phyloP scores from a whole-genome alignment of 2,329 filamentous ascomycete species.

The Pseudogymnoascus sp. region DNA sequence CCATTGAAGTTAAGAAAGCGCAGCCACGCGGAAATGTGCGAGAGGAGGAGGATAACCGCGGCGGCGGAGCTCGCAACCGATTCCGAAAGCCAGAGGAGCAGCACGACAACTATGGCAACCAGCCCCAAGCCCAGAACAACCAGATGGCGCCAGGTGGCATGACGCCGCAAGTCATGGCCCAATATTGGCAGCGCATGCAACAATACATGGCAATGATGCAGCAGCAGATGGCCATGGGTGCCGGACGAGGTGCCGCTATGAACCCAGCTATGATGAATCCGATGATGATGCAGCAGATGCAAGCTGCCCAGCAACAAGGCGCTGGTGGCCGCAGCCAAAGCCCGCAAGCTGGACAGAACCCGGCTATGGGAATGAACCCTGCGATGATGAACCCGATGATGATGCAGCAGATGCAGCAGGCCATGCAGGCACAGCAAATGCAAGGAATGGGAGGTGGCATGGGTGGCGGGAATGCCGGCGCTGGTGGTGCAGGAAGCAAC shows the following conservation, averaged over 20 bases:
- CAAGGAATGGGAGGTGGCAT: slow-evolving; percentile 34
- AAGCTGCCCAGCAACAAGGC: slow-evolving; percentile 45
- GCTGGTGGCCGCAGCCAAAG: slow-evolving; percentile 27
- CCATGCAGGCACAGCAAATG: slow-evolving; percentile 25
- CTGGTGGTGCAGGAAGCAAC: slow-evolving; percentile 31
- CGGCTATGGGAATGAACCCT: slow-evolving; percentile 31
- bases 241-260: slow-evolving; percentile 51
- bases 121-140: slow-evolving; percentile 25
- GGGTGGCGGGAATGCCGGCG: slow-evolving; percentile 26
- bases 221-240: slow-evolving; percentile 74
- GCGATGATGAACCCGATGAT: slow-evolving; percentile 50
- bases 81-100: slow-evolving; percentile 50
- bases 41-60: slow-evolving; percentile 71
- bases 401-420: slow-evolving; percentile 36
- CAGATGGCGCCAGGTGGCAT: slow-evolving; percentile 53
- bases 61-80: slow-evolving; percentile 45
- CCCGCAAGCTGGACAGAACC: slow-evolving; percentile 20
- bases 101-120: slow-evolving; percentile 35
- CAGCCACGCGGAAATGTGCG: slow-evolving; percentile 91
- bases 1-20: slow-evolving; percentile 96
- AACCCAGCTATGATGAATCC: slow-evolving; percentile 62
- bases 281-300: slow-evolving; percentile 67
- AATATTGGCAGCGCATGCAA: slow-evolving; percentile 98
- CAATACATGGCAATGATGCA: slow-evolving; percentile 95
- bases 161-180: slow-evolving; percentile 95